Conservation (phyloP, 345 rosid species). For the Sonneratia alba region DNA sequence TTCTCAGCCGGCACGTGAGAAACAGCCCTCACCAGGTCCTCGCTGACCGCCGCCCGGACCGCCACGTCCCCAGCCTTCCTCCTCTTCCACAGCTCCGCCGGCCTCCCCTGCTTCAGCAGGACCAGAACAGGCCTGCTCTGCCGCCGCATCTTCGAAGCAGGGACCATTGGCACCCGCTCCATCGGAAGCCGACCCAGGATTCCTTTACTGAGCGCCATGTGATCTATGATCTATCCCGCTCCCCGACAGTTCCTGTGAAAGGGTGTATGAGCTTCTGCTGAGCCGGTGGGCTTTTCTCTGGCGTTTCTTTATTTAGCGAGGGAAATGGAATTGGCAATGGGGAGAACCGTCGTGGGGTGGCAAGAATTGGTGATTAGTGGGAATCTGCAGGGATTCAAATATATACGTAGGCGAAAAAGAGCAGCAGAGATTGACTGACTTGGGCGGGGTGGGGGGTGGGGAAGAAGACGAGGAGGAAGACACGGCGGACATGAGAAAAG, state of each 20-base stretch:
- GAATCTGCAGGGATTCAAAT: neutral
- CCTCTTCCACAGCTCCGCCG: slow-evolving; percentile 7
- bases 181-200: slow-evolving; percentile 43
- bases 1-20: slow-evolving; percentile 22
- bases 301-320: neutral
- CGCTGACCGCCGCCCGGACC: slow-evolving; percentile 51
- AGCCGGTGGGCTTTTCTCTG: neutral
- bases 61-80: neutral
- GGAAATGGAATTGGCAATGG: neutral
- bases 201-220: slow-evolving; percentile 57
- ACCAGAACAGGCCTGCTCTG: neutral
- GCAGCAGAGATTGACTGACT: too few species aligned
- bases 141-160: slow-evolving; percentile 21
- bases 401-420: neutral
- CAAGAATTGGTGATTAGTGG: neutral
- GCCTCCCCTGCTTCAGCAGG: slow-evolving; percentile 9
- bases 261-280: neutral
- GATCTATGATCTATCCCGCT: neutral
- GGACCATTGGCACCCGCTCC: slow-evolving; percentile 28
- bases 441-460: too few species aligned
- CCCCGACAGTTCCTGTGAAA: neutral
- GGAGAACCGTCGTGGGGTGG: neutral
- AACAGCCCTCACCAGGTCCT: slow-evolving; percentile 49
- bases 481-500: too few species aligned
- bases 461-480: too few species aligned